Conservation (phyloP, 2,329 filamentous ascomycete genomes). For the Epichloe bromicola region DNA sequence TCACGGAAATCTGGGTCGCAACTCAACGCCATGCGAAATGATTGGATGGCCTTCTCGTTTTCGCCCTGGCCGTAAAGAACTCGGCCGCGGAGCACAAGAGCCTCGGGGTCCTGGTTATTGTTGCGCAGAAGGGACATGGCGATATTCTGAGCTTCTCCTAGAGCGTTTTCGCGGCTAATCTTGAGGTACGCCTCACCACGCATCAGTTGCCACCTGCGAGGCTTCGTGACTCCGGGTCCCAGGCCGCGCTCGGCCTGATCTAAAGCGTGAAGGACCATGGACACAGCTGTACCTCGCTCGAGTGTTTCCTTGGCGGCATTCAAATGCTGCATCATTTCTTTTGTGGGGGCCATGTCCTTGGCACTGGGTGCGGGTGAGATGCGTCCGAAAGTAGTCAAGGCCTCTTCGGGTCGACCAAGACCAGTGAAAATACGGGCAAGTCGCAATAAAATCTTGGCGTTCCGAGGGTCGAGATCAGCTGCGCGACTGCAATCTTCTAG, state of each 20-base stretch:
- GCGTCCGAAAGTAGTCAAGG: conserved; percentile 65
- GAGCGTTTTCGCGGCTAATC: conserved; percentile 78
- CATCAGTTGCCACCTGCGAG: conserved; percentile 89
- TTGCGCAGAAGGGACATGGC: conserved; percentile 74
- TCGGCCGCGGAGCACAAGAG: conserved; percentile 75
- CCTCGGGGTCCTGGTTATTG: conserved; percentile 89
- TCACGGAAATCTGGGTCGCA: conserved; percentile 87
- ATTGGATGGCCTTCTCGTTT: conserved; percentile 85
- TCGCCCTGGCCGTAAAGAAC: conserved; percentile 86
- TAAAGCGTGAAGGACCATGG: conserved; percentile 83
- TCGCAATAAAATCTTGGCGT: conserved; percentile 77
- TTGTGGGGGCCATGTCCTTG: conserved; percentile 74
- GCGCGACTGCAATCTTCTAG: conserved; percentile 78
- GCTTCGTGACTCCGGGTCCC: conserved; percentile 61
- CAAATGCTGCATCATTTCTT: conserved; percentile 72
- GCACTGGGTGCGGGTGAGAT: conserved; percentile 70
- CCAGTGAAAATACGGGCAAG: conserved; percentile 82
- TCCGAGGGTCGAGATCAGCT: conserved; percentile 70
- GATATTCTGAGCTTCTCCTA: conserved; percentile 86
- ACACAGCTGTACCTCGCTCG: conserved; percentile 62
- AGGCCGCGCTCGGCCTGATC: conserved; percentile 80
- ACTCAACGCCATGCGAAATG: conserved; percentile 78
- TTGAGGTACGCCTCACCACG: conserved; percentile 83
- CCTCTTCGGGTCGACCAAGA: conserved; percentile 76
- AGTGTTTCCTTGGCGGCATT: conserved; percentile 67